phyloP scores from a whole-genome alignment of 2,329 filamentous ascomycete species.

The Chaetomium strumarium region DNA sequence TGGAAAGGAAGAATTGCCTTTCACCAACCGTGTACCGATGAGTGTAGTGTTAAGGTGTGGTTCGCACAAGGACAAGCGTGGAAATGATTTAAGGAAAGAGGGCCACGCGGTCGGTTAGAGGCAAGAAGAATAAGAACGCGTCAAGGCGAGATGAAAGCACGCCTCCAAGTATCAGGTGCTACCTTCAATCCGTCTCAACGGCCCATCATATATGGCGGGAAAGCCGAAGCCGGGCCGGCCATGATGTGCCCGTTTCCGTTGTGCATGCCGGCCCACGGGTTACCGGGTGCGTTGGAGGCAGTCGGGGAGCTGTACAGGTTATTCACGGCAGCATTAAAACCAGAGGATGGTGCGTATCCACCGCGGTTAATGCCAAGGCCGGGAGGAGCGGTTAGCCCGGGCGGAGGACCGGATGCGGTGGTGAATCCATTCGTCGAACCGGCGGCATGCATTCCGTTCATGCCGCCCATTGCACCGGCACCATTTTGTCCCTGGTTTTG shows the following conservation, averaged over 20 bases:
- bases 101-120: not conserved
- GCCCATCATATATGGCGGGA: slow-evolving; percentile 27
- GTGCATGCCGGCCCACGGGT: slow-evolving; percentile 21
- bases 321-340: slow-evolving; percentile 8
- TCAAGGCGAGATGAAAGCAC: too few relatives aligned
- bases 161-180: not conserved
- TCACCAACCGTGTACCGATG: slow-evolving; percentile 17
- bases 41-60: slow-evolving; percentile 8
- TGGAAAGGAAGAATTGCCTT: slow-evolving; percentile 7
- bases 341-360: slow-evolving; percentile 17
- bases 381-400: slow-evolving; percentile 70
- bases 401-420: slow-evolving; percentile 69
- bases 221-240: slow-evolving; percentile 19
- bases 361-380: slow-evolving; percentile 47
- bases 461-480: slow-evolving; percentile 43
- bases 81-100: not conserved
- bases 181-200: not conserved
- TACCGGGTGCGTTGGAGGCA: slow-evolving; percentile 16
- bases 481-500: slow-evolving; percentile 48
- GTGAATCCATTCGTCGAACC: slow-evolving; percentile 55
- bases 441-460: slow-evolving; percentile 52
- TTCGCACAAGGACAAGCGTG: too few relatives aligned
- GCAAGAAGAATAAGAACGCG: too few relatives aligned
- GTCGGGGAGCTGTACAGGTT: slow-evolving; percentile 19
- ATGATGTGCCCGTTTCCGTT: slow-evolving; percentile 18